Base-by-base conservation (phyloP, 495 filamentous ascomycete species). In the Terfezia boudieri region DNA sequence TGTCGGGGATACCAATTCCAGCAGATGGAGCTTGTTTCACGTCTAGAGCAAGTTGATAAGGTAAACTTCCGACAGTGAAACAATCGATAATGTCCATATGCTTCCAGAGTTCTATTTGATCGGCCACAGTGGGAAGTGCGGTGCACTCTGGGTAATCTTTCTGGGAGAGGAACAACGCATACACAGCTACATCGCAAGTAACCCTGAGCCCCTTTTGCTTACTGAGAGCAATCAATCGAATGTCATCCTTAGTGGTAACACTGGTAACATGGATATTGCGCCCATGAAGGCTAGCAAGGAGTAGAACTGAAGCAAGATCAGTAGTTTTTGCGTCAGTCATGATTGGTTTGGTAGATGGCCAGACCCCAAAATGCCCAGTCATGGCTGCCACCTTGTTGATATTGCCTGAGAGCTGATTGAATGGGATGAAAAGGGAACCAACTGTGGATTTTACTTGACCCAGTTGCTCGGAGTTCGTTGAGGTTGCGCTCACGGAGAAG, bases 341-440 rank as follows among this genome's bases (percentile, higher is more conserved):
- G 61, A 90, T 82, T 37, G 84, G 83, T 68, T 90, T 90, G 69
- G 77, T 80, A 3, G 72, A 72, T 26, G 84, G 84, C 84, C 84
- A 90, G 20, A 78, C 74, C 53, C 77, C 79, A 58, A 90, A 89
- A 69, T 90, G 84, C 52, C 77, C 79, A 56, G 82, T 83, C 50
- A 89, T 81, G 5, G 82, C 78, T 16, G 84, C 81, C 41, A 88
- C 84, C 70, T 86, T 85, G 73, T 78, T 86, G 67, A 90, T 86
- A 64, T 87, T 88, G 58, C 81, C 82, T 20, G 82, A 84, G 9
- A 87, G 69, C 63, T 88, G 83, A 66, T 90, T 86, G 76, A 89
- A 90, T 0, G 84, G 84, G 51, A 90, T 83, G 69, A 86, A 90
- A 17, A 90, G 72, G 22, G 84, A 87, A 8, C 84, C 84, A 55